Evolutionary conservation across 176 grass and related monocot genomes (phyloP), one percentile per base, ranked within the genome.

Genomic region (Cenchrus fungigraminus): DNA sequence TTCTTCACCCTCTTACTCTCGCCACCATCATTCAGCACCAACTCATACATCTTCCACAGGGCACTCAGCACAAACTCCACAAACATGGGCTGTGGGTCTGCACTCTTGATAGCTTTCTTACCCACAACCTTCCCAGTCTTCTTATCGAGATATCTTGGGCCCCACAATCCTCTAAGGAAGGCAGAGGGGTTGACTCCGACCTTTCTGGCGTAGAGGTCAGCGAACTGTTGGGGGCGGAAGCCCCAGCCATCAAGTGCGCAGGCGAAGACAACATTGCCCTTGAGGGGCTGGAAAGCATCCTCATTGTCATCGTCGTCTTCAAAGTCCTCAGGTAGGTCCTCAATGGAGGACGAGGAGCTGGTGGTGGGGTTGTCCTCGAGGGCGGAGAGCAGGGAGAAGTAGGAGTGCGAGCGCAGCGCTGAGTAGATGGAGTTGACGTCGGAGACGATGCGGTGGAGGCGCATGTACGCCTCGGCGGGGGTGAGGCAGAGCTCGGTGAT

Each of bases 171-270:
- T 89, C 37, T 89, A n/a, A 98, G 59, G 80, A 98, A 91, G 32
- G 94, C 87, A 1, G 71, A 44, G 15, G 65, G 73, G 5, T 86
- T 97, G 19, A 84, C 76, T 14, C 66, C 61, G 19, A 68, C 49
- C 87, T 91, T 94, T 68, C 78, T 76, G 8, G 96, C 87, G 59
- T 92, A 95, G 37, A 95, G 59, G 2, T 90, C 71, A 0, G 88
- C 93, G 79, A 98, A 95, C 45, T 95, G 91, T 14, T 88, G 88
- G 73, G 87, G 71, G 20, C 93, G 86, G 86, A 98, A 98, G 43
- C 96, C 96, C 96, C 96, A 98, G 45, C 96, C 96, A 31, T 95
- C 93, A 10, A 95, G 87, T 12, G 91, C 96, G 68, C 96, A 95
- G 54, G 83, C 88, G 75, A 98, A 98, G n/a, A 92, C 71, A 22